These are phyloP conservation scores for Meira miltonrushii DNA, from an alignment of 1,284 basidiomycete genomes.

Conservation along the genomic window DNA sequence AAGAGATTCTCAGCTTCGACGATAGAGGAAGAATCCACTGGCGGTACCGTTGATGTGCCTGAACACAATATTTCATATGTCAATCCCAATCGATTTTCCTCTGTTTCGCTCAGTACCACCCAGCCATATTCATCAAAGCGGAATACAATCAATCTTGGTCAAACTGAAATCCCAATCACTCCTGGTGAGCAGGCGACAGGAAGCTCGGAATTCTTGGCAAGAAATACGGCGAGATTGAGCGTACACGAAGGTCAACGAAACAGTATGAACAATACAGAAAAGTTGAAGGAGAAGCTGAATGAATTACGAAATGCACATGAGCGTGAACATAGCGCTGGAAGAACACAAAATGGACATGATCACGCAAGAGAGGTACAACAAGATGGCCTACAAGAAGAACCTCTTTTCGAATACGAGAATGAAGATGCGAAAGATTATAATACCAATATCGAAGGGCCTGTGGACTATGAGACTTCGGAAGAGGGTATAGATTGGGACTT, in stretches of 20 bases:
- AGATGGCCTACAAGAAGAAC: too few relatives aligned
- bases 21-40: not conserved
- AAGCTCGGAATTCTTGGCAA: slow-evolving; percentile 9
- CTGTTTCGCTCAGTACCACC: slow-evolving; percentile 28
- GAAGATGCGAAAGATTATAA: too few relatives aligned
- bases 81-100: slow-evolving; percentile 35
- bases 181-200: not conserved
- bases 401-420: too few relatives aligned
- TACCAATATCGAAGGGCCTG: too few relatives aligned
- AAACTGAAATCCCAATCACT: not conserved
- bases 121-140: slow-evolving; percentile 16
- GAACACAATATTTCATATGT: not conserved
- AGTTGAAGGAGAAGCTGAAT: slow-evolving; percentile 31
- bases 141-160: slow-evolving; percentile 15
- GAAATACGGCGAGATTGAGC: slow-evolving; percentile 36
- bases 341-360: too few relatives aligned
- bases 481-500: slow-evolving; percentile 66
- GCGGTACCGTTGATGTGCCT: not conserved
- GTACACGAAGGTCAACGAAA: slow-evolving; percentile 40
- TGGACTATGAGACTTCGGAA: slow-evolving; percentile 8
- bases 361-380: too few relatives aligned
- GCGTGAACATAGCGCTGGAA: not conserved
- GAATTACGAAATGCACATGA: not conserved
- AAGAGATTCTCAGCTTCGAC: not conserved
- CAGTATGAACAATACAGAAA: slow-evolving; percentile 41